Evolutionary conservation across 768 basidiomycete genomes (phyloP), one percentile per base, ranked within the genome.

Genomic region (Lactarius vividus): DNA sequence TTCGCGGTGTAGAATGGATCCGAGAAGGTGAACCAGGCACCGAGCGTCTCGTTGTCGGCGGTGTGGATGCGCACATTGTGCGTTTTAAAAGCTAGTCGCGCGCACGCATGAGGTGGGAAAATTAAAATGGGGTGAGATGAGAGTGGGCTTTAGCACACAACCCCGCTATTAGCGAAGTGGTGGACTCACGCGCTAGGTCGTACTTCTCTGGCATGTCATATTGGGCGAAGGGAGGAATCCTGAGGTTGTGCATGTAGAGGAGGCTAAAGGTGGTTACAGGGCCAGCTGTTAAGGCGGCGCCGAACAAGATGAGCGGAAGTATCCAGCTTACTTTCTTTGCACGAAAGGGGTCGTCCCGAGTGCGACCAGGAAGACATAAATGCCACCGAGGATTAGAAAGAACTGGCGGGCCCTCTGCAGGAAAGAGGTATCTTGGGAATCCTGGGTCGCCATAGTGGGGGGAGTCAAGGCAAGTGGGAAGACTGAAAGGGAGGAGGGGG

Each of bases 21-120:
- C 0, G 91, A 84, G 5, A 94, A 80, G 52, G 90, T 77, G 74
- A 92, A 92, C 93, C 93, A 95, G 23, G 93, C 89, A 18, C 96
- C 96, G 46, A 98, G 74, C 0, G 81, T 82, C 64, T 88, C 84
- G 65, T 92, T 90, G 74, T 98, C 96, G 0, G 84, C 72, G 0
- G 94, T 94, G 16, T 78, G 75, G 9, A 97, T 78, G 62, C 84
- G 77, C 57, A 94, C 73, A 71, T 95, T 92, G 57, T 84, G 75
- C 0, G 91, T 88, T 74, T 92, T 94, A 69, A 59, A 69, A 18
- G 69, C 69, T 70, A 37, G 10, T 20, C 53, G 6, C 15, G 33
- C 31, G 11, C 13, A 13, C 23, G 29, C 15, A n/a, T 57, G 35
- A 39, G 10, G n/a, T 26, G 23, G 28, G 31, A 9, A 28, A 16